Conservation (phyloP, 495 filamentous ascomycete species). For the Penicillium pancosmium region DNA sequence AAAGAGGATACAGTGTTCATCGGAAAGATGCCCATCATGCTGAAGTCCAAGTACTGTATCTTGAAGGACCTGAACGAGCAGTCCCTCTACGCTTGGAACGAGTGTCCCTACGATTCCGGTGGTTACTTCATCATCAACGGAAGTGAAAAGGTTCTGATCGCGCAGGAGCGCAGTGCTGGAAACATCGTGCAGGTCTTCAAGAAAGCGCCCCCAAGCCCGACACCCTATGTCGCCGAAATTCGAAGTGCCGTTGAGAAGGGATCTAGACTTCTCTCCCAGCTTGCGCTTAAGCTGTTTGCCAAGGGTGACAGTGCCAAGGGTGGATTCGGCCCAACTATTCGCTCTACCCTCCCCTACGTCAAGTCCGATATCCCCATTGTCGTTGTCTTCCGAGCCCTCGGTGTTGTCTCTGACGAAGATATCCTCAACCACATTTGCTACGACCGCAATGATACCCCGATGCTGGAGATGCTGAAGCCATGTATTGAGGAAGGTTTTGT, state of each 20-base stretch:
- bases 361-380: conserved; percentile 91
- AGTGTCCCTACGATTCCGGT: conserved; percentile 97
- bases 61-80: conserved; percentile 79
- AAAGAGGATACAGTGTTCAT: conserved; percentile 77
- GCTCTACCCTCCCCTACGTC: conserved; percentile 88
- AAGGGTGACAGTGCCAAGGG: conserved; percentile 79
- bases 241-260: conserved; percentile 96
- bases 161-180: conserved; percentile 94
- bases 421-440: conserved; percentile 98
- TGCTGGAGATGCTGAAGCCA: conserved; percentile 96
- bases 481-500: conserved; percentile 96
- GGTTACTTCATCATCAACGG: conserved; percentile 99
- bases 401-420: conserved; percentile 96
- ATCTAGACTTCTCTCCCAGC: conserved; percentile 85
- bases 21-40: conserved; percentile 95
- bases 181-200: conserved; percentile 99
- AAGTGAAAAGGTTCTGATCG: conserved; percentile 98
- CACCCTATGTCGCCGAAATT: conserved; percentile 92
- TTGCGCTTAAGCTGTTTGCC: conserved; percentile 83
- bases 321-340: conserved; percentile 82
- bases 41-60: conserved; percentile 92
- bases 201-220: conserved; percentile 84
- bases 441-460: conserved; percentile 89
- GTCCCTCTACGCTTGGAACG: conserved; percentile 81
- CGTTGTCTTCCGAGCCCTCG: conserved; percentile 92